Percentiles rank a stretch among this genome's conserved stretches.
Conservation (phyloP, 2,329 filamentous ascomycete species). For the Diaporthe citriasiana region DNA sequence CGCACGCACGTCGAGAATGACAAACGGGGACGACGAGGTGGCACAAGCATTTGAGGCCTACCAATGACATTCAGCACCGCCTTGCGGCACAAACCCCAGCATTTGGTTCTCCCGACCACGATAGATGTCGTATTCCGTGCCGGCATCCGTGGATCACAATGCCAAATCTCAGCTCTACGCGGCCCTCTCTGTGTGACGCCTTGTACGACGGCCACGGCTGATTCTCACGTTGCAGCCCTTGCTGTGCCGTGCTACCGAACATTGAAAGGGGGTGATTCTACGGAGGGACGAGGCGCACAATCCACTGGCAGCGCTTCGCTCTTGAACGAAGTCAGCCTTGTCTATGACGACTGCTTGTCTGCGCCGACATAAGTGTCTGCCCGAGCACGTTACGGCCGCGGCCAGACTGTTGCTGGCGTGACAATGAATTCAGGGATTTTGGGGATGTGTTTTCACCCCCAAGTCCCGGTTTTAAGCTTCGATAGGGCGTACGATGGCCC, state of each 20-base stretch:
- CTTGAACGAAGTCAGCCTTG: conserved; percentile 35
- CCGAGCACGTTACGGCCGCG: conserved; percentile 29
- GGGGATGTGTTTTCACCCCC: background rate
- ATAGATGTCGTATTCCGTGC: conserved; percentile 39
- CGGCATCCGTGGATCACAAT: conserved; percentile 41
- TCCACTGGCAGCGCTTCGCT: conserved; percentile 36
- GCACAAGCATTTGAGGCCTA: conserved; percentile 13
- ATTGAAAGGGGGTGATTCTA: conserved; percentile 15
- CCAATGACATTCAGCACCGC: conserved; percentile 6
- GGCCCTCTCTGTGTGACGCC: conserved; percentile 21
- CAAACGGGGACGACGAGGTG: conserved; percentile 16
- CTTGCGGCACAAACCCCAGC: conserved; percentile 31
- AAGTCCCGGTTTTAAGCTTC: background rate
- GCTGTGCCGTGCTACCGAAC: conserved; percentile 35
- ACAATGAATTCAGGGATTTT: background rate
- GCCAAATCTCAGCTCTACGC: conserved; percentile 34
- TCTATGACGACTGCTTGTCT: conserved; percentile 7
- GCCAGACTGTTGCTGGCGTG: background rate
- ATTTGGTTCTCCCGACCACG: conserved; percentile 40
- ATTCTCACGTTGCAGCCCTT: conserved; percentile 15
- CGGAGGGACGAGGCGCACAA: conserved; percentile 6
- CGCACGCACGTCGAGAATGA: conserved; percentile 36
- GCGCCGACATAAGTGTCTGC: conserved; percentile 8
- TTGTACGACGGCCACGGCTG: conserved; percentile 11
- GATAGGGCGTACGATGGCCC: background rate